A percentile compares a stretch with the other conserved stretches of the same genome.
These are phyloP conservation scores for Zygosaccharomyces gambellarensis DNA, from an alignment of 805 yeast genomes.

Conservation along the genomic window DNA sequence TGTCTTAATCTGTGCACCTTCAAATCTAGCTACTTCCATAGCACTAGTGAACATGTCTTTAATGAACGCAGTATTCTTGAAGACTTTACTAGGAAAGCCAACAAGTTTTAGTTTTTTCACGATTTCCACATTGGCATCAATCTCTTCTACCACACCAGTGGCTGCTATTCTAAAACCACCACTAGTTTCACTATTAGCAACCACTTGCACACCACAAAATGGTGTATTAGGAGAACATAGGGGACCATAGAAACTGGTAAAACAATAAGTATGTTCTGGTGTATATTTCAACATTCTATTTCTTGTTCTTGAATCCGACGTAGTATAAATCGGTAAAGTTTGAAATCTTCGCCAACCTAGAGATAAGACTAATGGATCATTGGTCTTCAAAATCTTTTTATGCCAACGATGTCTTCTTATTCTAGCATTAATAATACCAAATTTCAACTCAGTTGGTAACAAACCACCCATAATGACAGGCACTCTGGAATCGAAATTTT, in stretches of 20 bases:
- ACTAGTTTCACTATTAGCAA: conserved; percentile 76
- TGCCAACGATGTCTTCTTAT: conserved; percentile 99
- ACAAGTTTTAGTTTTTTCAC: conserved; percentile 94
- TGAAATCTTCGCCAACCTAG: conserved; percentile 99
- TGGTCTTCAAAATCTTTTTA: conserved; percentile 88
- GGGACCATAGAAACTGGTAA: conserved; percentile 95
- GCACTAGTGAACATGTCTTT: conserved; percentile 93
- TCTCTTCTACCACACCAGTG: conserved; percentile 92
- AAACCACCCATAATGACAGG: conserved; percentile 91
- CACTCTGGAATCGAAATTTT: conserved; percentile 76
- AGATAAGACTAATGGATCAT: conserved; percentile 90
- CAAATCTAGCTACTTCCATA: conserved; percentile 94
- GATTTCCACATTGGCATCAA: conserved; percentile 82
- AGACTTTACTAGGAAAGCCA: conserved; percentile 90
- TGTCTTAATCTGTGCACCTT: conserved; percentile 94
- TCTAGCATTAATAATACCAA: conserved; percentile 89
- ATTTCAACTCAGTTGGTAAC: conserved; percentile 82
- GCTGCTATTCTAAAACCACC: conserved; percentile 94
- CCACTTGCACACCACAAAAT: conserved; percentile 89
- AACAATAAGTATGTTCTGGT: conserved; percentile 96
- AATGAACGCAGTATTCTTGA: conserved; percentile 93
- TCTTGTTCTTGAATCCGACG: conserved; percentile 95
- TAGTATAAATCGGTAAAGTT: conserved; percentile 90
- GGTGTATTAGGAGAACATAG: conserved; percentile 96
- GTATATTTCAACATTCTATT: conserved; percentile 97